Evolutionary conservation across 768 basidiomycete genomes (phyloP), one percentile per base, ranked within the genome.

Genomic region (Goffeauzyma gilvescens): DNA sequence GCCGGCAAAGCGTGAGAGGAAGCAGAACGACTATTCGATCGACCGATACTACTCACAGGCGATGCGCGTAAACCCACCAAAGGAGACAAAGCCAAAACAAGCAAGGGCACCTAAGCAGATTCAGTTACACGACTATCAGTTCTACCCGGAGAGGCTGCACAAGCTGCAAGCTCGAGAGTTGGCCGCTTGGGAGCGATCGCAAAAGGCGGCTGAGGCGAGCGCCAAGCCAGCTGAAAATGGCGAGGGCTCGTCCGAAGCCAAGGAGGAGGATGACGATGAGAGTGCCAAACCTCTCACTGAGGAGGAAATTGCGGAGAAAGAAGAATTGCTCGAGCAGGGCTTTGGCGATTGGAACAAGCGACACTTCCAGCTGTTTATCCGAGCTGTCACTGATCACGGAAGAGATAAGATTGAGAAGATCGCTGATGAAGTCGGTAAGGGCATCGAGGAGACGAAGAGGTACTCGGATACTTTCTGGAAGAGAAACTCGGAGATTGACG

Each of bases 21-120:
- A 89, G 65, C 56, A 60, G 38, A 73, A 76, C 24, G 90, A 89
- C 56, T 95, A 93, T 63, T 87, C 84, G 0, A 81, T 95, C 26
- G 87, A 95, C 56, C 78, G 74, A 38, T 98, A 98, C 64, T 93
- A 89, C 73, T 82, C 87, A 63, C 85, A 89, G 57, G 78, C 81
- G 0, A 69, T 95, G 54, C 77, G 82, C 12, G 75, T 74, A 7
- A 51, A 55, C 41, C 75, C 79, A 1, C 75, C 76, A 15, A 85
- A 86, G 63, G 66, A 68, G 20, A 57, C 59, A 28, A 90, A 87
- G 60, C 78, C 81, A 2, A 86, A 85, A 55, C 60, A 83, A 17
- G 78, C 84, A 2, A 71, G 82, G 14, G 80, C 83, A 3, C 87
- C 86, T 4, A 89, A 89, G 59, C 85, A 87, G 63, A 73, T 86